Evolutionary conservation across 78 protist genomes (phyloP).

Genomic region (Dictyostelium brefeldianum): DNA sequence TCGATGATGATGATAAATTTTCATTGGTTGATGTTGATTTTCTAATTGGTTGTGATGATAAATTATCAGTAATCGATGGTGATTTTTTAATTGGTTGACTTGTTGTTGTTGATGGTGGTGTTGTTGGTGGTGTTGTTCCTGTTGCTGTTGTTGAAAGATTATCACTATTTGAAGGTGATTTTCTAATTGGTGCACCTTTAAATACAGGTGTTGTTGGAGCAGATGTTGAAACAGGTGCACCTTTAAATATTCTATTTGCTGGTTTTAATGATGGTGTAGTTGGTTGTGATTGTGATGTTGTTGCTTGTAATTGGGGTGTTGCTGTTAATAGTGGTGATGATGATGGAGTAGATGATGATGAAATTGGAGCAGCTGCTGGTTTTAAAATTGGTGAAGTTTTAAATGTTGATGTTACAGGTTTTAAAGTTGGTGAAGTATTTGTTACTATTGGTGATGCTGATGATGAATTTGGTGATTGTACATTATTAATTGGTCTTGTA

Average conservation of each 20-base stretch:
- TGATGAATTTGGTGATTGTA: not conserved
- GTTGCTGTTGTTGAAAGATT: not conserved
- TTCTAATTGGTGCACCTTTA: slow-evolving; percentile 12
- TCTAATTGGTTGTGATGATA: not conserved
- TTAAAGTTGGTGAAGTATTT: not conserved
- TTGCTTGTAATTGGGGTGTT: not conserved
- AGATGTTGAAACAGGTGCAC: not conserved
- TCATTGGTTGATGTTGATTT: slow-evolving; percentile 9
- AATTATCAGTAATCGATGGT: not conserved
- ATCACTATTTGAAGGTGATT: slow-evolving; percentile 3
- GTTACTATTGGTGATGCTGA: slow-evolving; percentile 10
- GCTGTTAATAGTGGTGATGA: not conserved
- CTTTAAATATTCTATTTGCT: not conserved
- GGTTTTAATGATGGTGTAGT: slow-evolving; percentile 16
- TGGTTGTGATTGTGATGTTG: slow-evolving; percentile 7
- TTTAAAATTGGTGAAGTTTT: slow-evolving; percentile 19
- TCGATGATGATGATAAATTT: slow-evolving; percentile 5
- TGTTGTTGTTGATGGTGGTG: not conserved
- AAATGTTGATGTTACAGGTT: not conserved
- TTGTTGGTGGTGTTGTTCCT: not conserved
- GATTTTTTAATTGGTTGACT: not conserved
- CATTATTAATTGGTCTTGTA: not conserved
- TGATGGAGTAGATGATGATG: not conserved
- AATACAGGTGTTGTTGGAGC: slow-evolving; percentile 9
- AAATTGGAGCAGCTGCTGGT: not conserved